These are phyloP conservation scores for Fusarium oxysporum DNA, from an alignment of 2,329 filamentous ascomycete genomes.

Conservation along the genomic window DNA sequence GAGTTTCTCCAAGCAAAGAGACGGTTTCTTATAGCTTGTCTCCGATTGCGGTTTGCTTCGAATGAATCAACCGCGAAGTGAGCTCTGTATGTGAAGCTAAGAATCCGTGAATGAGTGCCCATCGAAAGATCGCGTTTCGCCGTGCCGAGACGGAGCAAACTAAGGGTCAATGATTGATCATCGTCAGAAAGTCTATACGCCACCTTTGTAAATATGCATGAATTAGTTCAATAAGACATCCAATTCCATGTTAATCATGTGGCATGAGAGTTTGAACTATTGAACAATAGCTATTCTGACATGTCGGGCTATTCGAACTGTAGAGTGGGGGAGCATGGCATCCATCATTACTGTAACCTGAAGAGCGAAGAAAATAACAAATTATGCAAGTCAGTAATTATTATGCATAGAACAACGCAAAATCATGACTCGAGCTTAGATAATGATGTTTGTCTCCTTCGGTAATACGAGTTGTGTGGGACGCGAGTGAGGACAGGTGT, in stretches of 20 bases:
- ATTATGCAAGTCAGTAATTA: neutral
- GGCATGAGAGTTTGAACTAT: neutral
- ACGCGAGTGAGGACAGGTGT: no score
- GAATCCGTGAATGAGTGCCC: neutral
- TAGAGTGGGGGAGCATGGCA: neutral
- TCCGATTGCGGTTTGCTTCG: neutral
- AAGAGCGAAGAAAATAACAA: neutral
- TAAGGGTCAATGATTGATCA: neutral
- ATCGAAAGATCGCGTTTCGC: neutral
- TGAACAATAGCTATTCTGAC: neutral
- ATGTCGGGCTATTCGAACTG: neutral
- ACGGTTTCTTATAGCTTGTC: fast-evolving
- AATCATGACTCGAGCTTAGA: neutral
- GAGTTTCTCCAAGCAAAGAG: neutral
- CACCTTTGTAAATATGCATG: neutral
- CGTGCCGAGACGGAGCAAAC: neutral
- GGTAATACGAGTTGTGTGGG: neutral
- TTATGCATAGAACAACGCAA: neutral
- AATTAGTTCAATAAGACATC: neutral
- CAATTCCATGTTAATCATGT: neutral
- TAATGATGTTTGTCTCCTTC: neutral
- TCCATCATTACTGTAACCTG: neutral
- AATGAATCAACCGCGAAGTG: neutral
- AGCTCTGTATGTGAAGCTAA: neutral
- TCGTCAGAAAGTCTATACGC: neutral